Percentiles rank a stretch among this genome's conserved stretches.
phyloP scores from a whole-genome alignment of 1,139 yeast genomes.

The Yamadazyma oceani region DNA sequence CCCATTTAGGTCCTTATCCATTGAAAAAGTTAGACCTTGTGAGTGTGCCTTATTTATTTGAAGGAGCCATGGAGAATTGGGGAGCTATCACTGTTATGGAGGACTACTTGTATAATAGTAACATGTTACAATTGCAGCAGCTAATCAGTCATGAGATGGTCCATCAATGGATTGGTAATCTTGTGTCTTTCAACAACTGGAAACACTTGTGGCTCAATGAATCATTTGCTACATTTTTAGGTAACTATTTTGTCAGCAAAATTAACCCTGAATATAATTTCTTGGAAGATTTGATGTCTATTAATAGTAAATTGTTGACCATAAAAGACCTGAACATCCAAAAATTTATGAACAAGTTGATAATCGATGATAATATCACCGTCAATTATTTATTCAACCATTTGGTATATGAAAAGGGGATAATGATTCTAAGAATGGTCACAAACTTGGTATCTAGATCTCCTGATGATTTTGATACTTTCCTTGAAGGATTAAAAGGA shows the following conservation, averaged over 20 bases:
- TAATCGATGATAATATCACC: slow-evolving; percentile 14
- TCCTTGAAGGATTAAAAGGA: slow-evolving; percentile 36
- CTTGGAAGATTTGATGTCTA: slow-evolving; percentile 27
- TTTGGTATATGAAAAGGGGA: slow-evolving; percentile 64
- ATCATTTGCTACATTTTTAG: slow-evolving; percentile 71
- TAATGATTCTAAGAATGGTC: slow-evolving; percentile 57
- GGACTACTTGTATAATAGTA: slow-evolving; percentile 16
- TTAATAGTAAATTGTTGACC: slow-evolving; percentile 39
- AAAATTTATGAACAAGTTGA: slow-evolving; percentile 26
- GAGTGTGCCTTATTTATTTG: slow-evolving; percentile 66
- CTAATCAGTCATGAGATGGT: slow-evolving; percentile 68
- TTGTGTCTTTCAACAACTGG: slow-evolving; percentile 66
- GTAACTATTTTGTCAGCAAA: slow-evolving; percentile 41
- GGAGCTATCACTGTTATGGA: slow-evolving; percentile 62
- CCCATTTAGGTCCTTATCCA: slow-evolving; percentile 51
- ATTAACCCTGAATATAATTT: slow-evolving; percentile 26
- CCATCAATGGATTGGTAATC: slow-evolving; percentile 78
- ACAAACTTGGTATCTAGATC: slow-evolving; percentile 34
- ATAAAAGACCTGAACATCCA: slow-evolving; percentile 33
- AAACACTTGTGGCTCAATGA: slow-evolving; percentile 71
- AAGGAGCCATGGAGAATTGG: slow-evolving; percentile 82
- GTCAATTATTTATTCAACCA: slow-evolving; percentile 47
- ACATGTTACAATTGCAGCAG: slow-evolving; percentile 46
- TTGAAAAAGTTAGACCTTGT: slow-evolving; percentile 63
- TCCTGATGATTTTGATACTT: slow-evolving; percentile 19